Evolutionary conservation across 495 filamentous ascomycete genomes (phyloP).

Genomic region (Talaromyces ruber): DNA sequence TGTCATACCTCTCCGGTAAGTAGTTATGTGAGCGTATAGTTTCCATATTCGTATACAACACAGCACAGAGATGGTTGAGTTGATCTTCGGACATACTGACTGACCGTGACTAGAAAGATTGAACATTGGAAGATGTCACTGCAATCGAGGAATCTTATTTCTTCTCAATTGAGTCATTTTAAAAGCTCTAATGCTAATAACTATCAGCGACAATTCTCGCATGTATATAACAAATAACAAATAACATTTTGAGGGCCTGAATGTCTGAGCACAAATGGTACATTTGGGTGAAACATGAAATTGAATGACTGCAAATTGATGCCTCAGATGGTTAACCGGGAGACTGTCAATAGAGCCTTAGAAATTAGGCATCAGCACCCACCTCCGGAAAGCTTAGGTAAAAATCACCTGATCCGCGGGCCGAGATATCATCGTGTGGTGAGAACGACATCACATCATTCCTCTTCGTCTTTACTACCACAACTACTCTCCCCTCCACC

Average conservation of each 20-base stretch:
- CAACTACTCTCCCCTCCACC: neutral
- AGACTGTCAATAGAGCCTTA: neutral
- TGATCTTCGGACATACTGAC: neutral
- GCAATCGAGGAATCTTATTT: too few species aligned
- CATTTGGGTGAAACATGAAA: neutral
- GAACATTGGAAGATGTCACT: neutral
- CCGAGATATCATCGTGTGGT: constrained; percentile 7
- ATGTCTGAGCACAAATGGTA: neutral
- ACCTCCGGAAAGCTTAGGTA: neutral
- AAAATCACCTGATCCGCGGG: constrained; percentile 7
- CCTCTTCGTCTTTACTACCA: neutral
- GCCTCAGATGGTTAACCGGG: neutral
- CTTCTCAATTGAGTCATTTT: too few species aligned
- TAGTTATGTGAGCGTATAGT: neutral
- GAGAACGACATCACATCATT: neutral
- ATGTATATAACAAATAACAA: too few species aligned
- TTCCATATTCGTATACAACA: neutral
- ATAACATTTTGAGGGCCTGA: neutral
- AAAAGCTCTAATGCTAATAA: too few species aligned
- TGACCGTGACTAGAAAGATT: neutral
- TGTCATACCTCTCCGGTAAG: neutral
- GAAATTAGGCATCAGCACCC: neutral
- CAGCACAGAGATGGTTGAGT: neutral
- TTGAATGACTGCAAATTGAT: neutral
- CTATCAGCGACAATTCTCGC: neutral